phyloP scores from a whole-genome alignment of 331 rosid genomes.

The Malus hybrid region DNA sequence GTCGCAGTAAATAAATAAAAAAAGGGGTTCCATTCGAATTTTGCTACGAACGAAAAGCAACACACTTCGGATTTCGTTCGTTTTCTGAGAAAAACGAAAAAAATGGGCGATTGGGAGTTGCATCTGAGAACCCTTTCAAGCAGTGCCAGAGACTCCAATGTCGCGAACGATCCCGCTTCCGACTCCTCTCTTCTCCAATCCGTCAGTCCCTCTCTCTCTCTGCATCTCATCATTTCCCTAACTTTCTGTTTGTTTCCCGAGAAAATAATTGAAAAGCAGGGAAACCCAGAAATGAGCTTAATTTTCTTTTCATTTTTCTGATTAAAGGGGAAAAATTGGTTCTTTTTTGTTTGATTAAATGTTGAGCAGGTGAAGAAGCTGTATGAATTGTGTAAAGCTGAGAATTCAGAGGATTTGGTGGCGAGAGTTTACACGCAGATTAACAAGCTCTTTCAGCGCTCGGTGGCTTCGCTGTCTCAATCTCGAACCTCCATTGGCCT shows the following conservation, averaged over 20 bases:
- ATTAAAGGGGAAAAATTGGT: not conserved
- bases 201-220: slow-evolving; percentile 24
- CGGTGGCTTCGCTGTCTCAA: slow-evolving; percentile 69
- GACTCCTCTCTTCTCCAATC: slow-evolving; percentile 76
- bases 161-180: slow-evolving; percentile 79
- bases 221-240: not conserved
- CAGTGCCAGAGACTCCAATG: slow-evolving; percentile 68
- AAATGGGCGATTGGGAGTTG: slow-evolving; percentile 75
- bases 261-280: not conserved
- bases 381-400: slow-evolving; percentile 54
- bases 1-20: not conserved
- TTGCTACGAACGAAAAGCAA: not conserved
- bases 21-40: not conserved
- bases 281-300: not conserved
- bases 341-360: not conserved
- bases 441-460: slow-evolving; percentile 83
- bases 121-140: slow-evolving; percentile 58
- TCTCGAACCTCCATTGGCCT: slow-evolving; percentile 86
- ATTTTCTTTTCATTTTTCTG: not conserved
- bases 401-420: slow-evolving; percentile 72
- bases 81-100: not conserved
- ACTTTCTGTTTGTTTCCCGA: slow-evolving; percentile 3
- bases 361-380: slow-evolving; percentile 65
- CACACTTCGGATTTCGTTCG: not conserved
- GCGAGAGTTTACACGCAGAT: slow-evolving; percentile 82